A percentile compares a stretch with the other conserved stretches of the same genome.
Evolutionary conservation across 2,329 filamentous ascomycete species (phyloP).

Genomic region (Ophiosphaerella narmari): DNA sequence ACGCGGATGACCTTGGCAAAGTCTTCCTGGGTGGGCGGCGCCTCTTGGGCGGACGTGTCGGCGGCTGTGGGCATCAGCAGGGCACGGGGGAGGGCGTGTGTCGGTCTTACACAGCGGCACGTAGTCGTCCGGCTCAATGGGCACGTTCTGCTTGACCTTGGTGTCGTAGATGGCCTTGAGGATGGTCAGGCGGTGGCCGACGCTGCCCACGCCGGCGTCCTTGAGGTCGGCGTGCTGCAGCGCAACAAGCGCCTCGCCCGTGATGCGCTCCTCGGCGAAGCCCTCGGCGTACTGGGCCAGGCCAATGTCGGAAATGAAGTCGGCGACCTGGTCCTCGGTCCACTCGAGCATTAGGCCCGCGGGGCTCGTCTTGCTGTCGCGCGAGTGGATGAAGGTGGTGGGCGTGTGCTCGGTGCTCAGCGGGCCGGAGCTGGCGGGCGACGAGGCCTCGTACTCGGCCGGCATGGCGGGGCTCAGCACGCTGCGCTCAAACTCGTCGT

Average conservation of each 20-base stretch:
- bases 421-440: constrained; percentile 71
- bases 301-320: constrained; percentile 81
- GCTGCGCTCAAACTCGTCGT: constrained; percentile 82
- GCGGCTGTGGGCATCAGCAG: constrained; percentile 64
- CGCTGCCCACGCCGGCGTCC: constrained; percentile 90
- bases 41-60: constrained; percentile 83
- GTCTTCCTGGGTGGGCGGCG: constrained; percentile 88
- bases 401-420: constrained; percentile 76
- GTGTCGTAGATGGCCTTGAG: constrained; percentile 95
- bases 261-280: constrained; percentile 91
- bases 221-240: constrained; percentile 92
- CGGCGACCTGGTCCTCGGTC: constrained; percentile 85
- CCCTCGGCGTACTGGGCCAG: constrained; percentile 80
- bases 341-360: constrained; percentile 79
- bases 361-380: constrained; percentile 67
- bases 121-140: constrained; percentile 91
- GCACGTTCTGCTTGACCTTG: constrained; percentile 91
- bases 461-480: constrained; percentile 68
- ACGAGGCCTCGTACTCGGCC: constrained; percentile 68
- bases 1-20: constrained; percentile 90
- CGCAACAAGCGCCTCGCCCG: constrained; percentile 86
- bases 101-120: constrained; percentile 75
- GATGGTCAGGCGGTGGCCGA: constrained; percentile 92
- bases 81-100: no score
- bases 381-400: constrained; percentile 73